These are phyloP conservation scores for Russula sp. DNA, from an alignment of 768 basidiomycete species.

Conservation along the genomic window DNA sequence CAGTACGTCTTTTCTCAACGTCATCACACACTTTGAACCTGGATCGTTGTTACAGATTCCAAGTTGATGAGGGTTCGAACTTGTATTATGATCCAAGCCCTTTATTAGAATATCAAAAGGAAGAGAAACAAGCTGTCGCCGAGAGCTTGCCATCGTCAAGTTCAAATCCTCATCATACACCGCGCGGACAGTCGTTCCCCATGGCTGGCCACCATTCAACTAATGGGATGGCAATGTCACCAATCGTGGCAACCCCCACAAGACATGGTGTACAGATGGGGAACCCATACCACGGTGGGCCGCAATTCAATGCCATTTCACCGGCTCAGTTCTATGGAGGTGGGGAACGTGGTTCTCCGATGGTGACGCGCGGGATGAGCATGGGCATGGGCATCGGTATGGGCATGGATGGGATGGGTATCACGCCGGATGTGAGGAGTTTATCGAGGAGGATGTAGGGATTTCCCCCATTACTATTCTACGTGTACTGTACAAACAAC, in stretches of 20 bases:
- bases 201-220: constrained; percentile 27
- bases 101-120: constrained; percentile 35
- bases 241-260: constrained; percentile 29
- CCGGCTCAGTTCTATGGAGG: constrained; percentile 44
- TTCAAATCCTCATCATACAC: constrained; percentile 29
- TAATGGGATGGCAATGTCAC: constrained; percentile 30
- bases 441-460: constrained; percentile 22
- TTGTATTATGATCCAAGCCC: constrained; percentile 68
- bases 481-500: constrained; percentile 20
- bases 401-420: constrained; percentile 31
- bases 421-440: constrained; percentile 31
- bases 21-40: neutral
- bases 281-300: constrained; percentile 27
- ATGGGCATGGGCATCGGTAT: constrained; percentile 16
- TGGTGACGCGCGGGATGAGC: constrained; percentile 27
- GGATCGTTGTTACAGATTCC: constrained; percentile 49
- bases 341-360: constrained; percentile 31
- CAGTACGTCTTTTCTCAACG: constrained; percentile 51
- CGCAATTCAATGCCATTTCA: constrained; percentile 39
- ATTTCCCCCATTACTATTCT: no score
- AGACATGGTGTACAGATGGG: constrained; percentile 35
- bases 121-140: constrained; percentile 26
- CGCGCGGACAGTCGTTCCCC: constrained; percentile 13
- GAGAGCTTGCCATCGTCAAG: constrained; percentile 20
- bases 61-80: constrained; percentile 69